Base-by-base conservation (phyloP, 2,329 filamentous ascomycete species). In the Graphium sp. region DNA sequence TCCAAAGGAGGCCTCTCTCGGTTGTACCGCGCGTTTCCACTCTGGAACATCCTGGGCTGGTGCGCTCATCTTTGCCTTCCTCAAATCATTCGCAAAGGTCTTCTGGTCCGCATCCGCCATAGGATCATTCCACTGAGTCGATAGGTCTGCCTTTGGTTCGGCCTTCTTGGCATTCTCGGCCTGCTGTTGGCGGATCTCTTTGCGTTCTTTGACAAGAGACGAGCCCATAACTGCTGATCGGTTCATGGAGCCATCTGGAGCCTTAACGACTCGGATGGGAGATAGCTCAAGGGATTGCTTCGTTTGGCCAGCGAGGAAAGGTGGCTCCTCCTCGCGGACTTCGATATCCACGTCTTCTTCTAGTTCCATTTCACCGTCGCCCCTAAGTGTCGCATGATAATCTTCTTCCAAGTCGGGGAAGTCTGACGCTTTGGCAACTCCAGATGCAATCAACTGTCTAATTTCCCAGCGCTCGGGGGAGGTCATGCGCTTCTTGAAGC, bases 391-490 rank as follows among this genome's bases (percentile, higher is more conserved):
- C 11, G 81, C 78, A 36, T 93, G 77, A 48, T 92, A 93, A 32
- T 95, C 85, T 40, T 94, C 83, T 39, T 95, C 82, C 17, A 95
- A 66, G 37, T 94, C 87, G 1, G 89, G 89, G 46, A 93, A 94
- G 41, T 95, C 87, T 0, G 81, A 80, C 1, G 83, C 85, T 41
- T 89, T 92, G 12, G 83, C 78, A 7, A 91, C 87, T 25, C 91
- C 89, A 5, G 89, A 93, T 4, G 87, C 84, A 44, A 98, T 95
- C 29, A 98, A 62, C 46, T 98, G 89, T 36, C 87, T 74, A 36
- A 98, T 94, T 49, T 98, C 89, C 87, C 89, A 98, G 45, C 89
- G 63, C 47, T 98, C 89, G 2, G 89, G 89, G 10, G 87, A 94
- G 0, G 87, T 95, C 75, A 95, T 76, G 29, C 89, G 68, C 58